Conservation (phyloP, 225 moss, liverwort and hornwort species). For the Takakia lepidozioides region DNA sequence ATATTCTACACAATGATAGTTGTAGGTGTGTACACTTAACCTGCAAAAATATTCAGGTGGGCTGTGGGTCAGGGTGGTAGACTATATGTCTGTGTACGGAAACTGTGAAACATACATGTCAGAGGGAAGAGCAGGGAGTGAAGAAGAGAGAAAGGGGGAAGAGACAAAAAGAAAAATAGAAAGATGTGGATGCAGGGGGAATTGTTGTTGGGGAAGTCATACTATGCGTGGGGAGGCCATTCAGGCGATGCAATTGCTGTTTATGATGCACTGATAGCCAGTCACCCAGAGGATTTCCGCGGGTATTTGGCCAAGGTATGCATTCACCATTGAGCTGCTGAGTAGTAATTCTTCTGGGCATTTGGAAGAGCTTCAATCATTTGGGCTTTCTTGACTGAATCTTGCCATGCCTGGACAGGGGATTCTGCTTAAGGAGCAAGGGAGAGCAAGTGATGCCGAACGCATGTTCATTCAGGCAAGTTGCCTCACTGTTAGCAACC, state of each 20-base stretch:
- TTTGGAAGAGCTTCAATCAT: too few relatives aligned
- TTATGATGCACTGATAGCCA: conserved; percentile 75
- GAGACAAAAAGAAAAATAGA: too few relatives aligned
- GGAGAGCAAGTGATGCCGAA: conserved; percentile 69
- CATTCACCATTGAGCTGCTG: neutral
- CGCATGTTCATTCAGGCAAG: conserved; percentile 96
- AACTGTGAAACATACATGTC: too few relatives aligned
- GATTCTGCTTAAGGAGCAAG: conserved; percentile 82
- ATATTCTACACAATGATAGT: too few relatives aligned
- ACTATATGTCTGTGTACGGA: too few relatives aligned
- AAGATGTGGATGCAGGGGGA: conserved; percentile 44
- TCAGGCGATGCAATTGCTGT: conserved; percentile 82
- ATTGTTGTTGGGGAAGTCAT: conserved; percentile 87
- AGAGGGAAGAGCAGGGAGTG: too few relatives aligned
- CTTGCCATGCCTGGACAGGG: conserved; percentile 33
- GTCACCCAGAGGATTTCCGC: conserved; percentile 72
- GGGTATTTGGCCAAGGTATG: conserved; percentile 90
- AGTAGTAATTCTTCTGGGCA: too few relatives aligned
- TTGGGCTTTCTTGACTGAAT: neutral
- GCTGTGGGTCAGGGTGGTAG: too few relatives aligned
- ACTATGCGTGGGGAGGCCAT: conserved; percentile 81
- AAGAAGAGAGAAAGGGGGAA: too few relatives aligned
- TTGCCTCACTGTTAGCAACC: neutral
- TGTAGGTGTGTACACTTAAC: too few relatives aligned
- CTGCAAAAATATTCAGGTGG: too few relatives aligned